Evolutionary conservation across 495 filamentous ascomycete genomes (phyloP), one percentile per base, ranked within the genome.

Genomic region (Parmelia sp.): DNA sequence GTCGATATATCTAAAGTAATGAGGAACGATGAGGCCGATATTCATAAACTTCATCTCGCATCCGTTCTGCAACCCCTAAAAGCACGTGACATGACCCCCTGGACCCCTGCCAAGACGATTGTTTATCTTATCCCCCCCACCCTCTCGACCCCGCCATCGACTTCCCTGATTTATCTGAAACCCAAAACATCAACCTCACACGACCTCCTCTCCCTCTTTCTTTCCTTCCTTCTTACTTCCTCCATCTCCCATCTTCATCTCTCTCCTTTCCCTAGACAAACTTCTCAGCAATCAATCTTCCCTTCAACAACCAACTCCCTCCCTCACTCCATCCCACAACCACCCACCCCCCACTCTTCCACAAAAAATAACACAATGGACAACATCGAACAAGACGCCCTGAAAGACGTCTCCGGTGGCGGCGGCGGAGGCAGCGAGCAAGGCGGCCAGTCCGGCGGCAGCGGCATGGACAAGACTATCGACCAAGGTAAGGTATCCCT

Each of bases 301-400:
- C 19, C 40, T 1, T 6, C 0, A n/a, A n/a, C 7, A 5, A 23
- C 4, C 36, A 44, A 35, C 40, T 0, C 45, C 7, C 11, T 5
- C 29, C 47, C 1, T 6, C 17, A 29, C 35, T 3, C 2, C 9
- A 49, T n/a, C 12, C 33, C 35, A 0, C 47, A 5, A 15, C 33
- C 45, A 1, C n/a, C 9, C 15, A 37, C 11, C 8, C 14, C 35
- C 5, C 7, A 0, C 14, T 14, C 8, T 4, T 17, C 25, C 25
- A 21, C 6, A 2, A n/a, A n/a, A n/a, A n/a, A n/a, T n/a, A n/a
- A n/a, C 58, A 61, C 1, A 6, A 62, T 62, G 60, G 29, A 62
- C 36, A 62, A 56, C 27, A 10, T 62, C 45, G 60, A 62, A 40
- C 35, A 42, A 42, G 60, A 55, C 23, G 47, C 45, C 45, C n/a